Evolutionary conservation across 2,329 filamentous ascomycete species (phyloP), one percentile per base, ranked within the genome.

Genomic region (Cadophora luteo-olivacea): DNA sequence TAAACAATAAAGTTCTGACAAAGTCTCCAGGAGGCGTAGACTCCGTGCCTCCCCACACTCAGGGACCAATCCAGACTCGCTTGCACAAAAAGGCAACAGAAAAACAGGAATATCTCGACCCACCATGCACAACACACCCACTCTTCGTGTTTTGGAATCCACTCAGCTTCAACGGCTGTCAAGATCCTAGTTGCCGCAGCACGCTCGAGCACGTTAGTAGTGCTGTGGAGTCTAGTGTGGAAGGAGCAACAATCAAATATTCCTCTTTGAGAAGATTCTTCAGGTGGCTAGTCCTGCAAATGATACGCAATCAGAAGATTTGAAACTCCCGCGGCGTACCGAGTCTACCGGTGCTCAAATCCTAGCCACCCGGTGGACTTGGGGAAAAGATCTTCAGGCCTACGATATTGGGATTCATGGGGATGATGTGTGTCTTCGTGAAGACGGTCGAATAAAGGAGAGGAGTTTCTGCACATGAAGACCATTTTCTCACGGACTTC

Each of bases 151-250:
- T 29, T 54, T 29, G 24, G 5, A 29, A 12, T 24, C 51, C 24
- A 54, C 51, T 54, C 51, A 54, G 16, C 29, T 24, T 29, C 51
- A 54, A 29, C 51, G 51, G 51, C 24, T 54, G 24, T 54, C 51
- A 29, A 5, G 12, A 54, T 6, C 36, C 36, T 54, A 16, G 24
- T 29, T 54, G 11, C 51, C 51, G 51, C 51, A 11, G 24, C 16
- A 16, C 12, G 41, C 41, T 14, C 16, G 14, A 29, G 6, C 4
- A 29, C 29, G 11, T 16, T 29, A 29, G 24, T 22, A 14, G 8
- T 3, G 14, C 24, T 14, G 24, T 16, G 24, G 51, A 32, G 51
- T 29, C 24, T 54, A 54, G 51, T 24, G 51, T 54, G 51, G 25
- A 54, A 14, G 41, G 51, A 54, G 22, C 22, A 14, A 4, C 49